These are phyloP conservation scores for Colletotrichum abscissum DNA, from an alignment of 2,329 filamentous ascomycete genomes.

Conservation along the genomic window DNA sequence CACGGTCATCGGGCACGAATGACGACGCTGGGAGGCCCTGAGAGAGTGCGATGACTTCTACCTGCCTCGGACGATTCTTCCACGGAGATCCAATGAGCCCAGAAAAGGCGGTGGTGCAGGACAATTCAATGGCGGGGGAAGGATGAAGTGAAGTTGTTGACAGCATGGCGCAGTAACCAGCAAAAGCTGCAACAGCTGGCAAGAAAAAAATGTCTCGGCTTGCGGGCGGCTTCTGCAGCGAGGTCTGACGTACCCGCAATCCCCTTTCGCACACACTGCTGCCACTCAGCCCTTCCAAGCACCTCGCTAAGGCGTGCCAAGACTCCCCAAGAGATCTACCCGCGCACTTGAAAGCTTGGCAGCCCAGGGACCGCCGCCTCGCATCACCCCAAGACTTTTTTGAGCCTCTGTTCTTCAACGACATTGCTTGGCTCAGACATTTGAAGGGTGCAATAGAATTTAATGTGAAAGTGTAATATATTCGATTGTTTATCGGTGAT, in stretches of 20 bases:
- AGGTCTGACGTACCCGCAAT: neutral
- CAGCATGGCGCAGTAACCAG: neutral
- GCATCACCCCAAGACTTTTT: neutral
- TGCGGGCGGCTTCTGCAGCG: neutral
- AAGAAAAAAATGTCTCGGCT: neutral
- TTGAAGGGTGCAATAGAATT: accelerated
- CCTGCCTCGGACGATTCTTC: neutral
- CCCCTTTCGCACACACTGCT: neutral
- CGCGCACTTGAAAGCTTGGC: conserved; percentile 26
- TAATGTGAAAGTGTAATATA: neutral
- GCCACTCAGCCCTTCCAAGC: neutral
- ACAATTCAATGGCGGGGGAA: too few species aligned
- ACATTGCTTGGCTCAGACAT: neutral
- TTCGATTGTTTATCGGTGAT: neutral
- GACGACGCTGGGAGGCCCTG: neutral
- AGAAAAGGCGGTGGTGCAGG: neutral
- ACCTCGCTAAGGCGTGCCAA: conserved; percentile 19
- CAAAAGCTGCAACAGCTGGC: neutral
- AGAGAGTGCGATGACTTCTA: neutral
- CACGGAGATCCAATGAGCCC: neutral
- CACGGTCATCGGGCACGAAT: neutral
- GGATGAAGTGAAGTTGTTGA: neutral
- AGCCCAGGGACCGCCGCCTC: conserved; percentile 11
- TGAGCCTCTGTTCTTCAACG: neutral
- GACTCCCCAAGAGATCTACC: conserved; percentile 29